Conservation (phyloP, 495 filamentous ascomycete species). For the Hypoxylon intermedium region DNA sequence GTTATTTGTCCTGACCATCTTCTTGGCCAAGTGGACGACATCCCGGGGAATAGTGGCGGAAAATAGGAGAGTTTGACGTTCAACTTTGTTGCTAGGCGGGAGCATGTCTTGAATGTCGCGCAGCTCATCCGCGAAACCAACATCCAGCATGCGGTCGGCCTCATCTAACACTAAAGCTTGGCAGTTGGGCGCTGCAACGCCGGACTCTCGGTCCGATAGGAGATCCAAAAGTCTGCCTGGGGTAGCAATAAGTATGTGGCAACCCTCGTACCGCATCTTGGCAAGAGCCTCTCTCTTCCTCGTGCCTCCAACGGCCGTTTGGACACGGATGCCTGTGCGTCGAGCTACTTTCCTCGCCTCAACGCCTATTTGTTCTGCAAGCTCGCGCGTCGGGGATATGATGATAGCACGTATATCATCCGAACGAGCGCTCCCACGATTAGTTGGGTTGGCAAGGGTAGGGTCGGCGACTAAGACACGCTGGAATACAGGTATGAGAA, state of each 20-base stretch:
- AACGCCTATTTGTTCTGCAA: constrained; percentile 90
- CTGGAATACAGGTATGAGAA: constrained; percentile 78
- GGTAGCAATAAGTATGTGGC: constrained; percentile 89
- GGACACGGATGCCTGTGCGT: constrained; percentile 74
- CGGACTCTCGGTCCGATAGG: constrained; percentile 68
- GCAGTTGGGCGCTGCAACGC: constrained; percentile 75
- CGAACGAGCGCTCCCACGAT: constrained; percentile 45
- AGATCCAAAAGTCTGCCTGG: constrained; percentile 90
- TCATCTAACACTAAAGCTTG: constrained; percentile 90
- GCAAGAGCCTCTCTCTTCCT: constrained; percentile 68
- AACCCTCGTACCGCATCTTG: constrained; percentile 73
- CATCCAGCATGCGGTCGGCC: constrained; percentile 89
- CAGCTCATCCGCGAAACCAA: constrained; percentile 85
- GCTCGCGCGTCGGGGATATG: constrained; percentile 91
- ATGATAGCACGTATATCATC: constrained; percentile 86
- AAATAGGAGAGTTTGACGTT: constrained; percentile 89
- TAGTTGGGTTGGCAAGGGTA: constrained; percentile 45
- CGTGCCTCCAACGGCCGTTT: constrained; percentile 89
- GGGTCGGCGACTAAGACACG: constrained; percentile 70
- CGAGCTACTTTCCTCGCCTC: constrained; percentile 77
- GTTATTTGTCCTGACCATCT: constrained; percentile 56
- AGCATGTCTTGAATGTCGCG: constrained; percentile 70
- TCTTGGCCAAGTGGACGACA: constrained; percentile 78
- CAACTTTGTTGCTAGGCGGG: constrained; percentile 63
- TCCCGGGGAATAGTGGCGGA: constrained; percentile 89